phyloP scores from a whole-genome alignment of 805 yeast species.

The Suhomyces tanzawaensis region DNA sequence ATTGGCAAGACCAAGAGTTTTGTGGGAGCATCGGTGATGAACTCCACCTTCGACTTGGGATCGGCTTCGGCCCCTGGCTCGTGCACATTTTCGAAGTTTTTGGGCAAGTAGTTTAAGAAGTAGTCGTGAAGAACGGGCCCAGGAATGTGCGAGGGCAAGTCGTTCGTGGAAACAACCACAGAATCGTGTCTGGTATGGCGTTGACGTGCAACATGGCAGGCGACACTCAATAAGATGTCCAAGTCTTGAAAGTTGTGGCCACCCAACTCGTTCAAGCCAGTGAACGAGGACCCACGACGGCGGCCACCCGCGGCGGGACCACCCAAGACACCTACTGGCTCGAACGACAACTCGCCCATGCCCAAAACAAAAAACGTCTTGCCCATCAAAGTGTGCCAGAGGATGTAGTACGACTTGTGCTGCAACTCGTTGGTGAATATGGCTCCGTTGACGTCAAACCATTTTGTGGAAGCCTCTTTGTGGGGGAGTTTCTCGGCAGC shows the following conservation, averaged over 20 bases:
- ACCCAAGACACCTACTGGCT: constrained; percentile 18
- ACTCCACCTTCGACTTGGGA: constrained; percentile 17
- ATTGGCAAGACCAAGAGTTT: constrained; percentile 29
- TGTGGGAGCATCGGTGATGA: constrained; percentile 19
- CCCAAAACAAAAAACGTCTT: constrained; percentile 23
- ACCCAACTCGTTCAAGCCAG: constrained; percentile 39
- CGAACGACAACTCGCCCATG: constrained; percentile 36
- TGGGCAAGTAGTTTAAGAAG: constrained; percentile 30
- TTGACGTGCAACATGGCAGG: constrained; percentile 26
- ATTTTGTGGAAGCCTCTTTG: not conserved
- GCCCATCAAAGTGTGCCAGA: constrained; percentile 28
- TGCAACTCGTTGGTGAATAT: constrained; percentile 38
- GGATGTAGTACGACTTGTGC: constrained; percentile 31
- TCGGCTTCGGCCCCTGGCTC: constrained; percentile 9
- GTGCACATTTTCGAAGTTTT: constrained; percentile 10
- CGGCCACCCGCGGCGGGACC: constrained; percentile 17
- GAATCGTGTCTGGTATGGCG: constrained; percentile 11
- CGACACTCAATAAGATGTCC: constrained; percentile 31
- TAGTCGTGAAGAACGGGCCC: constrained; percentile 37
- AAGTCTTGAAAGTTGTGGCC: constrained; percentile 41
- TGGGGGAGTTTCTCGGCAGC: not conserved
- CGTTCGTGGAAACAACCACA: constrained; percentile 28
- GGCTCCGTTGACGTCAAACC: constrained; percentile 33
- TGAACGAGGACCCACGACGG: constrained; percentile 36
- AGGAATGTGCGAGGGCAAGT: constrained; percentile 34